Conservation (phyloP, 306 rosid species). For the Neltuma alba region DNA sequence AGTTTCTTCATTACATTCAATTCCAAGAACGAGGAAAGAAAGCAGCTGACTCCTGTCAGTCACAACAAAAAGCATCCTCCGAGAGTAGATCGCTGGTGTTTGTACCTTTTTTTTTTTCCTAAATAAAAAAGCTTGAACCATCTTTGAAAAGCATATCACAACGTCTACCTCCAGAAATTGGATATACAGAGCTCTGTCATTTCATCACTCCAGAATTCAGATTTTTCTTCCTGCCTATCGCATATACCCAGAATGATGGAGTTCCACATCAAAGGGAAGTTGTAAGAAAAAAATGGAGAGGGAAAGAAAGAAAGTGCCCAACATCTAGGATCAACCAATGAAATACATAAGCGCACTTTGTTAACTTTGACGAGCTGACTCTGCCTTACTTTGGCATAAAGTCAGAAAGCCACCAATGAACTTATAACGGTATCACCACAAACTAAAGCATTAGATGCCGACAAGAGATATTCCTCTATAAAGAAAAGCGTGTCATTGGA, state of each 20-base stretch:
- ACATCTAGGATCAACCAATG: neutral
- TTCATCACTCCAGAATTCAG: neutral
- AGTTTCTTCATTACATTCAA: conserved; percentile 5
- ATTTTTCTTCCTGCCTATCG: neutral
- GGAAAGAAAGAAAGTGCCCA: neutral
- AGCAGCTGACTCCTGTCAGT: neutral
- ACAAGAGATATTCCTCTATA: conserved; percentile 1
- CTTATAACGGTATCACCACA: neutral
- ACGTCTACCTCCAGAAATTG: too few relatives aligned
- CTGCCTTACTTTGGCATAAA: neutral
- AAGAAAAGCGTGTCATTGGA: neutral
- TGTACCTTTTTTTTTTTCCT: neutral
- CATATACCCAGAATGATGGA: neutral
- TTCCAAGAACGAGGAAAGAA: conserved; percentile 14
- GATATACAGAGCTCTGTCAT: neutral
- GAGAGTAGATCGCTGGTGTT: neutral
- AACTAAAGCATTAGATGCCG: neutral
- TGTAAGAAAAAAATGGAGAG: too few relatives aligned
- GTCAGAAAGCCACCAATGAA: neutral
- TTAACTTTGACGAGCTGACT: neutral
- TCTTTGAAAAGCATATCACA: neutral
- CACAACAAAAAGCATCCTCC: neutral
- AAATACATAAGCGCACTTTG: neutral
- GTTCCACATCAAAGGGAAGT: neutral
- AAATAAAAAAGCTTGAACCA: neutral